phyloP scores from a whole-genome alignment of 768 basidiomycete species.

The Butyriboletus loyo region DNA sequence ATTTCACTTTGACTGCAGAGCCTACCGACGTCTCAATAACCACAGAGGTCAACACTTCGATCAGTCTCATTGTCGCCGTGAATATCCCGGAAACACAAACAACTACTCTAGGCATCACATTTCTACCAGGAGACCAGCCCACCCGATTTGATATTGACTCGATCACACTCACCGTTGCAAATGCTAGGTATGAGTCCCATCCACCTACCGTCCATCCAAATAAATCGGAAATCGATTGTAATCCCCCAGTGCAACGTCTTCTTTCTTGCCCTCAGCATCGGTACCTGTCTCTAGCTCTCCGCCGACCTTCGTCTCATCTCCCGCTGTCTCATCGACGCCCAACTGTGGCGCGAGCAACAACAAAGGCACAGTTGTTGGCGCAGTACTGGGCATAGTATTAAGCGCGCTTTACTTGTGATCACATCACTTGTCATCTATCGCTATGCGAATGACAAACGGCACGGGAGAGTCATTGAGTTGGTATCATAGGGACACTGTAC shows the following conservation, averaged over 20 bases:
- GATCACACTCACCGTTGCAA: constrained; percentile 37
- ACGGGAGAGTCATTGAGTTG: background rate
- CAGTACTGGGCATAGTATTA: constrained; percentile 11
- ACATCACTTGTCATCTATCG: constrained; percentile 5
- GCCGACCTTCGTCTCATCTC: constrained; percentile 1
- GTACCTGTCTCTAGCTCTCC: constrained; percentile 26
- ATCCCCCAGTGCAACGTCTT: constrained; percentile 23
- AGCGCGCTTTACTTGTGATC: constrained; percentile 11
- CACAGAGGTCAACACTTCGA: constrained; percentile 39
- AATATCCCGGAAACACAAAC: constrained; percentile 38
- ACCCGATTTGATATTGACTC: constrained; percentile 38
- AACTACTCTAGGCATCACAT: constrained; percentile 44
- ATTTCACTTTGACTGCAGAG: constrained; percentile 45
- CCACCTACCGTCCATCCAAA: background rate
- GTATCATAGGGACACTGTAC: background rate
- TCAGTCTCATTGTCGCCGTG: constrained; percentile 37
- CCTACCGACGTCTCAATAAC: constrained; percentile 36
- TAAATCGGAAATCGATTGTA: background rate
- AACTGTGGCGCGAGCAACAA: background rate
- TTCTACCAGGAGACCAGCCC: constrained; percentile 25
- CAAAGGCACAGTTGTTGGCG: constrained; percentile 15
- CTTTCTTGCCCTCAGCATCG: constrained; percentile 24
- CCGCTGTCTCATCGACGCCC: constrained; percentile 8
- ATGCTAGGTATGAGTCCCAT: constrained; percentile 31
- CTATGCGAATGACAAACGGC: constrained; percentile 1